Evolutionary conservation across 768 basidiomycete species (phyloP), one percentile per base, ranked within the genome.

Genomic region (Clavulina sp.): DNA sequence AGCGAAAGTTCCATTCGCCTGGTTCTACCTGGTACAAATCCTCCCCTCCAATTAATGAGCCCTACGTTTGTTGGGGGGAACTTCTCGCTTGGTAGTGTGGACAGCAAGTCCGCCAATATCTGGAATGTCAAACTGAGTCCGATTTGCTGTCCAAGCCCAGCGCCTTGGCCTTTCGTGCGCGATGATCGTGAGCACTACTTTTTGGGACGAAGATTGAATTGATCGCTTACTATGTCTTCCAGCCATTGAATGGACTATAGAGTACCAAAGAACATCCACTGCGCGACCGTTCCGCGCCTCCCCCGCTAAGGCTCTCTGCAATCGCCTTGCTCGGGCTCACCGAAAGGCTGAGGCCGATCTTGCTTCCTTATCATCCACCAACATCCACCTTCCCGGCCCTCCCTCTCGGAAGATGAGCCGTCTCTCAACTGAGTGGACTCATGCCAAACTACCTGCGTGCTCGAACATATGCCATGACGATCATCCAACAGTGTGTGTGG

Each of bases 381-480:
- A 38, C 36, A 56, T 51, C 2, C 36, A 50, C 21, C n/a, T n/a
- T n/a, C n/a, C n/a, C n/a, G 40, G 38, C 26, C 34, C 36, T 21
- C 49, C 52, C 3, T 52, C 58, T 44, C 19, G 31, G 1, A 46
- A 44, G 30, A 23, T 49, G 13, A 52, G 36, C 19, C 19, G 13
- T 13, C 24, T 31, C 16, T 31, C 50, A 24, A 38, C 32, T 5
- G 56, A 60, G 7, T 66, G 64, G 64, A 53, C 56, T 6, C 23
- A 60, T 29, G 57, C 57, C 34, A 58, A 62, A 23, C 50, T 63
- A 4, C 63, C 63, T 1, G 51, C 61, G 5, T 66, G 64, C 56
- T 62, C 60, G 57, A 66, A 66, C 54, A 59, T 63, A 40, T 66
- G 64, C 54, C 51, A 57, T 46, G 58, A 64, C 26, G 52, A 57